phyloP scores from a whole-genome alignment of 371 early-diverging fungal species.

The Mortierella sp. region DNA sequence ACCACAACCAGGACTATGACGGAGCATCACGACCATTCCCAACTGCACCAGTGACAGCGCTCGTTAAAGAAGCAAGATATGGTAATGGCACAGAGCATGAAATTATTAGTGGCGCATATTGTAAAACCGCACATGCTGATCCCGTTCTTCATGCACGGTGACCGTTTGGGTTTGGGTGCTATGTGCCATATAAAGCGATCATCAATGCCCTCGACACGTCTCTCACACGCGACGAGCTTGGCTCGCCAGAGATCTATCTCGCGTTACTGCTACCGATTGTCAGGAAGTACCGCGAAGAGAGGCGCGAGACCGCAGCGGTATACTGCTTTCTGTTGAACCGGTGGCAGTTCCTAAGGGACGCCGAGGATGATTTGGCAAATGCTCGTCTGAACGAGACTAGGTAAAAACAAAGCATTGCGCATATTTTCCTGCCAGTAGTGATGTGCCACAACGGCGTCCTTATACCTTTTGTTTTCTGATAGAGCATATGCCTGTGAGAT shows the following conservation, averaged over 20 bases:
- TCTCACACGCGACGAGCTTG: slow-evolving; percentile 43
- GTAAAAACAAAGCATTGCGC: slow-evolving; percentile 8
- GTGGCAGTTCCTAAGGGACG: slow-evolving; percentile 53
- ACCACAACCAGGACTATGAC: slow-evolving; percentile 14
- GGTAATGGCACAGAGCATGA: slow-evolving; percentile 15
- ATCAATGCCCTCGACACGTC: slow-evolving; percentile 52
- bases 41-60: slow-evolving; percentile 40
- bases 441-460: no score
- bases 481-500: slow-evolving; percentile 57
- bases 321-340: slow-evolving; percentile 49
- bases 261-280: slow-evolving; percentile 50
- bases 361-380: slow-evolving; percentile 47
- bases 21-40: slow-evolving; percentile 32
- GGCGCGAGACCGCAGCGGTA: slow-evolving; percentile 51
- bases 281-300: slow-evolving; percentile 41
- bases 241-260: slow-evolving; percentile 52
- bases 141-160: no score
- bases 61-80: slow-evolving; percentile 42
- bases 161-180: no score
- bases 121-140: no score
- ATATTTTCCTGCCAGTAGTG: no score
- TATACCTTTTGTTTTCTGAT: no score
- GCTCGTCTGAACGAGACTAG: slow-evolving; percentile 53
- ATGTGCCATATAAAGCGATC: slow-evolving; percentile 16
- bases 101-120: neutral